Conservation (phyloP, 2,329 filamentous ascomycete genomes). For the Ophiognomonia clavigignenti-juglandacearum region DNA sequence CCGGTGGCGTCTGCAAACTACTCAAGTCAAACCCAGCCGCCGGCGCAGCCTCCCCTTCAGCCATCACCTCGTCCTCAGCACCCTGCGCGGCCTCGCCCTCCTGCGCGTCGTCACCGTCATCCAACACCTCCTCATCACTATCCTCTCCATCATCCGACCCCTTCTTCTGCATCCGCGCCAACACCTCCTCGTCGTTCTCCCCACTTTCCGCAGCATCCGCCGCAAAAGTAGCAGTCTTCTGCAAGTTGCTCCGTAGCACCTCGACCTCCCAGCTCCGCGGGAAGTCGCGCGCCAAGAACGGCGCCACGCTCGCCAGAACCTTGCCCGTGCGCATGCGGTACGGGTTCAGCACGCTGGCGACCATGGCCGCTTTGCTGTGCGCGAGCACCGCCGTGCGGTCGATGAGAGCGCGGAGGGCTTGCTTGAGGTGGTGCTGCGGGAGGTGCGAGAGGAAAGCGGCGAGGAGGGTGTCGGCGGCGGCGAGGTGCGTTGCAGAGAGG, state of each 20-base stretch:
- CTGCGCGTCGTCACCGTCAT: constrained; percentile 18
- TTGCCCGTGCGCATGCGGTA: constrained; percentile 58
- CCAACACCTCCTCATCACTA: constrained; percentile 32
- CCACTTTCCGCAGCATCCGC: constrained; percentile 43
- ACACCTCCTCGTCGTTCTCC: constrained; percentile 34
- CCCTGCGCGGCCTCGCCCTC: constrained; percentile 6
- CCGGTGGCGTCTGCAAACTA: background rate
- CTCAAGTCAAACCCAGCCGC: constrained; percentile 9
- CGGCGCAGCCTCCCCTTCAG: constrained; percentile 13
- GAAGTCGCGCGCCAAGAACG: constrained; percentile 67
- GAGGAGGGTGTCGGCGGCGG: constrained; percentile 59
- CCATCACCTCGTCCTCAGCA: constrained; percentile 21
- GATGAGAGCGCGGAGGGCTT: constrained; percentile 66
- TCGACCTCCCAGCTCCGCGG: constrained; percentile 63
- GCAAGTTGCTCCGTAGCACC: constrained; percentile 59
- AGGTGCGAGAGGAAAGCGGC: constrained; percentile 57
- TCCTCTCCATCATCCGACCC: constrained; percentile 32
- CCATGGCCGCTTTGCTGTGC: constrained; percentile 64
- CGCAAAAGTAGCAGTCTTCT: constrained; percentile 28
- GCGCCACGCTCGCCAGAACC: constrained; percentile 69
- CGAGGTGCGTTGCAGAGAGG: constrained; percentile 41
- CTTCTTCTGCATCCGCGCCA: constrained; percentile 22
- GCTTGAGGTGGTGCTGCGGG: constrained; percentile 62
- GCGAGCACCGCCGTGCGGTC: constrained; percentile 77
- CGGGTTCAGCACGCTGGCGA: constrained; percentile 79